phyloP scores from a whole-genome alignment of 306 rosid species.

The Acacia acuminata region DNA sequence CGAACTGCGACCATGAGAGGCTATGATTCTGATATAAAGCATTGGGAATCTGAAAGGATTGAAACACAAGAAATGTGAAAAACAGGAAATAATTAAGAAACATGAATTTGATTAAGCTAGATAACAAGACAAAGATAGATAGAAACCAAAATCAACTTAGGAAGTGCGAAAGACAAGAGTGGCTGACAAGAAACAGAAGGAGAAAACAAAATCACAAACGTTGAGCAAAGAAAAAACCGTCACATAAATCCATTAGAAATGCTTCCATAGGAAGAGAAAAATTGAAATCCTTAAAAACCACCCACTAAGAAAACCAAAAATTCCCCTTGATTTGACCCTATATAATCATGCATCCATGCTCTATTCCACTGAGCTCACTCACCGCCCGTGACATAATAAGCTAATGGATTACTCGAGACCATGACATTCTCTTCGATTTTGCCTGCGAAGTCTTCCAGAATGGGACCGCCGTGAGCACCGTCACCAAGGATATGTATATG shows the following conservation, averaged over 20 bases:
- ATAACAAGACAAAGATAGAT: slow-evolving; percentile 30
- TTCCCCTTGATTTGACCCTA: slow-evolving; percentile 30
- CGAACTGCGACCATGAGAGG: background rate
- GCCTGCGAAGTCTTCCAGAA: slow-evolving; percentile 60
- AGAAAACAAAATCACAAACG: background rate
- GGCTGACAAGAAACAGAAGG: background rate
- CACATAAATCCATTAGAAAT: background rate
- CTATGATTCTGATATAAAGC: background rate
- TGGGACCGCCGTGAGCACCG: slow-evolving; percentile 30
- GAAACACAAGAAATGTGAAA: slow-evolving; percentile 15
- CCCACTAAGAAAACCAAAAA: no score
- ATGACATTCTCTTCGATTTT: slow-evolving; percentile 57
- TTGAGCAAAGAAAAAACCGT: background rate
- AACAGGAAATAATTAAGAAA: background rate
- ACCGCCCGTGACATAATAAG: slow-evolving; percentile 89
- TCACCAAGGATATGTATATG: background rate
- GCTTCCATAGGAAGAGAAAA: background rate
- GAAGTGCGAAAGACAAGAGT: background rate
- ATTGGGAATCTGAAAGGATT: background rate
- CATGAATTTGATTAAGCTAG: background rate
- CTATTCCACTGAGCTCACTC: slow-evolving; percentile 22
- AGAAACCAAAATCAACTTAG: slow-evolving; percentile 19
- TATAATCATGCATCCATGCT: background rate
- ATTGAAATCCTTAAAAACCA: background rate
- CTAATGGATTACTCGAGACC: slow-evolving; percentile 75